phyloP scores from a whole-genome alignment of 768 basidiomycete species.

The Calocybe cyanea region DNA sequence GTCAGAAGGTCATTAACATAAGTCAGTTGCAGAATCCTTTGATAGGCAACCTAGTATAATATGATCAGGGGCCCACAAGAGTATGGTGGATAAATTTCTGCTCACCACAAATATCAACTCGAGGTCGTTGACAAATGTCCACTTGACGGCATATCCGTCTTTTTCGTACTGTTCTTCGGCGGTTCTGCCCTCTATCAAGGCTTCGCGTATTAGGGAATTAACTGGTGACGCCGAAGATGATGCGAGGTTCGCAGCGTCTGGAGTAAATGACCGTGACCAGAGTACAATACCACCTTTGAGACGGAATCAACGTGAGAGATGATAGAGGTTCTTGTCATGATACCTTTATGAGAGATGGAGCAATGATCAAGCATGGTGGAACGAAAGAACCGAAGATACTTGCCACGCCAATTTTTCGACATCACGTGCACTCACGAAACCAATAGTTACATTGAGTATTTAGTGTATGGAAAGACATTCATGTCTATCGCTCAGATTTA shows the following conservation, averaged over 20 bases:
- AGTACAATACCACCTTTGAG: conserved; percentile 83
- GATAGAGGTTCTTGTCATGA: conserved; percentile 1
- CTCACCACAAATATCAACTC: conserved; percentile 95
- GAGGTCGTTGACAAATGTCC: conserved; percentile 93
- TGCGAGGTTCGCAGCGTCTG: conserved; percentile 68
- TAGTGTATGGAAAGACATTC: too few relatives aligned
- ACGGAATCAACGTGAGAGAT: conserved; percentile 2
- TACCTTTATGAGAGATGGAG: conserved; percentile 93
- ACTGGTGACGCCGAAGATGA: conserved; percentile 76
- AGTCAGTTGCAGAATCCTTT: conserved; percentile 90
- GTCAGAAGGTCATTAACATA: conserved; percentile 88
- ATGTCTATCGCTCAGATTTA: too few relatives aligned
- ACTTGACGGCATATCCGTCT: conserved; percentile 91
- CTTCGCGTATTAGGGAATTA: conserved; percentile 85
- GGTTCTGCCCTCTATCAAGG: conserved; percentile 86
- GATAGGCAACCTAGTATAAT: conserved; percentile 79
- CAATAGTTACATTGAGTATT: too few relatives aligned
- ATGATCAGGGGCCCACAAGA: conserved; percentile 1
- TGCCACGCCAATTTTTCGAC: background rate
- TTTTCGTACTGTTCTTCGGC: conserved; percentile 85
- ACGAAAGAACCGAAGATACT: background rate
- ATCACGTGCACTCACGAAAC: too few relatives aligned
- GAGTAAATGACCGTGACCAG: conserved; percentile 95
- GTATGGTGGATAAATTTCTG: conserved; percentile 11
- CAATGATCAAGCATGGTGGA: conserved; percentile 85